Conservation (phyloP, 2,329 filamentous ascomycete genomes). For the Tolypocladium inflatum region DNA sequence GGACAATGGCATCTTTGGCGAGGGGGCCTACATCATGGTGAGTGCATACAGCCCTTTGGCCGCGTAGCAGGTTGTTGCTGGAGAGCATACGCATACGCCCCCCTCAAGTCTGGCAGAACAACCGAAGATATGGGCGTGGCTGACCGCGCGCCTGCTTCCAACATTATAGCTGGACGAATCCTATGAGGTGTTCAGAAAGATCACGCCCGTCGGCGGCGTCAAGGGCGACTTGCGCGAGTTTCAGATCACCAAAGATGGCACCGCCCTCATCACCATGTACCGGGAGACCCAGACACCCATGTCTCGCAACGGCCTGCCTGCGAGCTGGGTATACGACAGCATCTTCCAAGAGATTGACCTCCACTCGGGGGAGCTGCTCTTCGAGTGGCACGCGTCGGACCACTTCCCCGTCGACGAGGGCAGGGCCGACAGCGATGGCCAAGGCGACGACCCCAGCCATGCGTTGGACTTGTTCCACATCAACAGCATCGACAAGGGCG, state of each 20-base stretch:
- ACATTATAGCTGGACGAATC: constrained; percentile 16
- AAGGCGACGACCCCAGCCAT: constrained; percentile 11
- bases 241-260: constrained; percentile 26
- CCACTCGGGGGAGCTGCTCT: constrained; percentile 36
- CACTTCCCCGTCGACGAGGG: constrained; percentile 15
- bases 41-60: not conserved
- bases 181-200: constrained; percentile 17
- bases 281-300: constrained; percentile 3
- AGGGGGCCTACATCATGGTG: not conserved
- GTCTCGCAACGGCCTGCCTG: too few relatives aligned
- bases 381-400: constrained; percentile 31
- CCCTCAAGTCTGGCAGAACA: not conserved
- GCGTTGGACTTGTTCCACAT: constrained; percentile 48
- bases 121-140: not conserved
- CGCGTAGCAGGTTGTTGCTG: not conserved
- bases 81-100: not conserved
- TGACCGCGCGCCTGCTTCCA: not conserved
- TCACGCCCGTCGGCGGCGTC: constrained; percentile 12
- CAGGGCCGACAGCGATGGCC: constrained; percentile 7
- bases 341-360: constrained; percentile 38
- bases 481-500: constrained; percentile 44
- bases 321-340: constrained; percentile 21
- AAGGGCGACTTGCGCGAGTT: constrained; percentile 27
- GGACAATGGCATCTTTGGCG: constrained; percentile 8
- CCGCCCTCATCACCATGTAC: constrained; percentile 27